These are phyloP conservation scores for Leishmania arabica DNA, from an alignment of 208 protist genomes.

Conservation along the genomic window DNA sequence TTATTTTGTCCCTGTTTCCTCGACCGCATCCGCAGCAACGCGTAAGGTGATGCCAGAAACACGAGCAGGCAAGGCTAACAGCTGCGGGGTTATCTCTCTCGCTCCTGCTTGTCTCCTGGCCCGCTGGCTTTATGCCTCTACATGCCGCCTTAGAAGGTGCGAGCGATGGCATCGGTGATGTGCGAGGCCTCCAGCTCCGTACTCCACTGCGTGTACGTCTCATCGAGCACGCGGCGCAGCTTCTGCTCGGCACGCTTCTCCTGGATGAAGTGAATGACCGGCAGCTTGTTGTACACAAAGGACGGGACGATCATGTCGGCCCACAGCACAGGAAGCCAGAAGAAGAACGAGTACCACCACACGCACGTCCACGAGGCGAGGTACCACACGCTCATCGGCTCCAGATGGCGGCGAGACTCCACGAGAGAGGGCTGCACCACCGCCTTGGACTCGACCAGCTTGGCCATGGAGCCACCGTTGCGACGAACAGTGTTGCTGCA, in stretches of 20 bases:
- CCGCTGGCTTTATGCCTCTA: neutral
- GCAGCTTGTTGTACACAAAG: constrained; percentile 89
- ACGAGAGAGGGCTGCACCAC: constrained; percentile 37
- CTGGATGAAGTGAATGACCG: constrained; percentile 88
- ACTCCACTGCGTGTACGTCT: constrained; percentile 86
- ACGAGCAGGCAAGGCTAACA: neutral
- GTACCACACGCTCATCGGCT: constrained; percentile 91
- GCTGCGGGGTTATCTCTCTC: neutral
- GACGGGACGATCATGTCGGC: constrained; percentile 85
- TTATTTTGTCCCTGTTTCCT: neutral
- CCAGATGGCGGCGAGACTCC: constrained; percentile 68
- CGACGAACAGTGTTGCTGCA: constrained; percentile 36
- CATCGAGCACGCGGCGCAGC: constrained; percentile 82
- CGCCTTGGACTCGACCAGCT: constrained; percentile 34
- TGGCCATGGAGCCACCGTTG: constrained; percentile 39
- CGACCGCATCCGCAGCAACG: neutral
- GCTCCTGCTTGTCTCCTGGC: neutral
- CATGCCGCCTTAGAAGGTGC: constrained; percentile 60
- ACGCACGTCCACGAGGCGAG: constrained; percentile 81
- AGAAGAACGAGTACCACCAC: constrained; percentile 91
- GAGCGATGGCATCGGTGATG: constrained; percentile 83
- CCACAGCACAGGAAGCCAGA: constrained; percentile 89
- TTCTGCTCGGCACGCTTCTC: constrained; percentile 88
- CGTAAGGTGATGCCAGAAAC: neutral
- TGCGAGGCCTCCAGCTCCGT: constrained; percentile 72